These are phyloP conservation scores for Hysterium pulicare DNA, from an alignment of 2,329 filamentous ascomycete species.

Conservation along the genomic window DNA sequence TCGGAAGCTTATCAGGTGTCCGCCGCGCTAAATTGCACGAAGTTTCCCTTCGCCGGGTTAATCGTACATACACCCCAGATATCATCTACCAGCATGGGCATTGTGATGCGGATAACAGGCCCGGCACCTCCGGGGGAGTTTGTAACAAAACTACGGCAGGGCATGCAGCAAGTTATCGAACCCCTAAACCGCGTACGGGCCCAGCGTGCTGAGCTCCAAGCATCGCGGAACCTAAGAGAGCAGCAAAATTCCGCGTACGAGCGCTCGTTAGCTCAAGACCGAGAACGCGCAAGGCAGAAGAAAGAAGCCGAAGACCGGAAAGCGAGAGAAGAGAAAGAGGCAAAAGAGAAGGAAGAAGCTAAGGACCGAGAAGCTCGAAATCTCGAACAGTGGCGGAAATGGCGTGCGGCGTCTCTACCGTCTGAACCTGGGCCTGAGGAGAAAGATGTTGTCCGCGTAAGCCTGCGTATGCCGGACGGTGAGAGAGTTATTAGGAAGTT, in stretches of 20 bases:
- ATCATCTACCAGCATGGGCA: constrained; percentile 83
- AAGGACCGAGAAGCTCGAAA: constrained; percentile 56
- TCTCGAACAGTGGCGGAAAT: constrained; percentile 69
- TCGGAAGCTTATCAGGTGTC: constrained; percentile 92
- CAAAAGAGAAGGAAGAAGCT: constrained; percentile 60
- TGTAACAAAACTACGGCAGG: constrained; percentile 68
- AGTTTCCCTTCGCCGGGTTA: constrained; percentile 84
- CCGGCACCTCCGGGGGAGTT: constrained; percentile 68
- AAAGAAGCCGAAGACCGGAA: constrained; percentile 68
- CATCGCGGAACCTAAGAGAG: constrained; percentile 74
- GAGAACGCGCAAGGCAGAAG: constrained; percentile 74
- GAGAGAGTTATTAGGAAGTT: constrained; percentile 79
- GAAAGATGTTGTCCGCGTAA: constrained; percentile 70
- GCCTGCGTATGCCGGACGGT: constrained; percentile 59
- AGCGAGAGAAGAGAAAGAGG: constrained; percentile 63
- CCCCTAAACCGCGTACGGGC: constrained; percentile 73
- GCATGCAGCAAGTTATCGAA: constrained; percentile 71
- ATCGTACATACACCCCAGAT: constrained; percentile 85
- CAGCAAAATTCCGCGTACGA: constrained; percentile 95
- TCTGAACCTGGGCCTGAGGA: constrained; percentile 64
- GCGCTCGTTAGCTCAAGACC: constrained; percentile 80
- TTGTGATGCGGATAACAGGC: constrained; percentile 75
- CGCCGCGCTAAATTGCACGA: constrained; percentile 81
- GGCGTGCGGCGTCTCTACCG: constrained; percentile 67
- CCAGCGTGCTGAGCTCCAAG: constrained; percentile 74